These are phyloP conservation scores for Solanum dulcamara DNA, from an alignment of 257 asterid species.

Conservation along the genomic window DNA sequence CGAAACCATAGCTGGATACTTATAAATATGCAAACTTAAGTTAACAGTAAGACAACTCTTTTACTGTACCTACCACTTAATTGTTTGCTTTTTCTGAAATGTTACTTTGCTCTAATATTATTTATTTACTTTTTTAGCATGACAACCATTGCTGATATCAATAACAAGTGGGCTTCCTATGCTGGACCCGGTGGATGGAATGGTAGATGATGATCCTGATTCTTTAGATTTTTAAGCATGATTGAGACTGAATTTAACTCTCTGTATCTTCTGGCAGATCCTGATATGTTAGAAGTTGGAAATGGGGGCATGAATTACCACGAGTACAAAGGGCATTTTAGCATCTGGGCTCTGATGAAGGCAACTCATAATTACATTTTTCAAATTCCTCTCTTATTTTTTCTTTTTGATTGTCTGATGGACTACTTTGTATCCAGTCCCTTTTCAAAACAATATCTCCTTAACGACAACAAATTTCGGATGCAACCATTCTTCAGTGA, in stretches of 20 bases:
- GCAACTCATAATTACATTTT: slow-evolving; percentile 17
- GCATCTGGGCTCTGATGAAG: slow-evolving; percentile 99
- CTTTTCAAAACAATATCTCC: background rate
- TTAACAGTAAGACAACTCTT: background rate
- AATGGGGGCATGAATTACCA: slow-evolving; percentile 86
- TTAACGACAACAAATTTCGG: background rate
- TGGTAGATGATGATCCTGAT: slow-evolving; percentile 34
- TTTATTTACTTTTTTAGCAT: slow-evolving; percentile 37
- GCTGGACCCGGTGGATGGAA: slow-evolving; percentile 99
- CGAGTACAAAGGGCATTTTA: slow-evolving; percentile 89
- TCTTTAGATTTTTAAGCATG: background rate
- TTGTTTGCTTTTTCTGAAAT: background rate
- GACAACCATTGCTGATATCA: slow-evolving; percentile 85
- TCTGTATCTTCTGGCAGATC: slow-evolving; percentile 43
- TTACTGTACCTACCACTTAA: background rate
- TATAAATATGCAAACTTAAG: background rate
- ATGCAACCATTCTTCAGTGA: background rate
- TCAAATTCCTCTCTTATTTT: background rate
- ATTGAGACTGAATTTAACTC: background rate
- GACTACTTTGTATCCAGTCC: background rate
- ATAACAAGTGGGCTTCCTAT: slow-evolving; percentile 93
- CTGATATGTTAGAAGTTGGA: slow-evolving; percentile 98
- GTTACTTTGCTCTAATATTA: background rate
- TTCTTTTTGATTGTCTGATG: background rate
- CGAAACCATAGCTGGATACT: background rate